These are phyloP conservation scores for Fusarium pseudograminearum DNA, from an alignment of 2,329 filamentous ascomycete genomes.

Conservation along the genomic window DNA sequence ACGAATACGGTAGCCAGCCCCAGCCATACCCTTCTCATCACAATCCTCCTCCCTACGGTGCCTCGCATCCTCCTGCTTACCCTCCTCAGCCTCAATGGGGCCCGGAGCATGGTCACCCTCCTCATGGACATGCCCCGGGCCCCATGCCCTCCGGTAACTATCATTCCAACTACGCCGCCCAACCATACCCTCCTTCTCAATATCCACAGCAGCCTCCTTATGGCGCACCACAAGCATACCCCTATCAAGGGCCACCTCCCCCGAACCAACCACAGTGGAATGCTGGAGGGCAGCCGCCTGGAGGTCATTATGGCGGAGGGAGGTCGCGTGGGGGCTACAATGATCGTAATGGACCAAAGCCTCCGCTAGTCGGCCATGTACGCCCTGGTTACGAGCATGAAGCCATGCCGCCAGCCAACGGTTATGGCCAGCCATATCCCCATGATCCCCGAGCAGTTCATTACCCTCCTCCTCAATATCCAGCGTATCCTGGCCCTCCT, in stretches of 20 bases:
- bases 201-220: conserved; percentile 61
- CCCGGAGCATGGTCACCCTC: conserved; percentile 55
- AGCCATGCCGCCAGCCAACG: conserved; percentile 50
- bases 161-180: conserved; percentile 70
- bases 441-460: conserved; percentile 55
- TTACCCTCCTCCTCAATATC: conserved; percentile 53
- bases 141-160: conserved; percentile 67
- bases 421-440: conserved; percentile 57
- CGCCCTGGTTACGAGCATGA: conserved; percentile 55
- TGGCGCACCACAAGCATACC: conserved; percentile 55
- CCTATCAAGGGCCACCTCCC: conserved; percentile 54
- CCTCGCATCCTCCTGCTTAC: conserved; percentile 53
- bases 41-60: conserved; percentile 48
- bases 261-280: conserved; percentile 53
- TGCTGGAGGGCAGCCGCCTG: conserved; percentile 51
- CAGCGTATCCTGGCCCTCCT: conserved; percentile 57
- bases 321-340: conserved; percentile 60
- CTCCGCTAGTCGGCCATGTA: conserved; percentile 48
- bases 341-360: conserved; percentile 58
- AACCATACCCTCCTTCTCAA: conserved; percentile 61
- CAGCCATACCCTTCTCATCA: conserved; percentile 54
- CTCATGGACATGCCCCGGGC: conserved; percentile 60
- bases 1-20: conserved; percentile 58
- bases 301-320: conserved; percentile 54
- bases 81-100: conserved; percentile 58